Base-by-base conservation (phyloP, 257 asterid species). In the Nicotiana sylvestris region DNA sequence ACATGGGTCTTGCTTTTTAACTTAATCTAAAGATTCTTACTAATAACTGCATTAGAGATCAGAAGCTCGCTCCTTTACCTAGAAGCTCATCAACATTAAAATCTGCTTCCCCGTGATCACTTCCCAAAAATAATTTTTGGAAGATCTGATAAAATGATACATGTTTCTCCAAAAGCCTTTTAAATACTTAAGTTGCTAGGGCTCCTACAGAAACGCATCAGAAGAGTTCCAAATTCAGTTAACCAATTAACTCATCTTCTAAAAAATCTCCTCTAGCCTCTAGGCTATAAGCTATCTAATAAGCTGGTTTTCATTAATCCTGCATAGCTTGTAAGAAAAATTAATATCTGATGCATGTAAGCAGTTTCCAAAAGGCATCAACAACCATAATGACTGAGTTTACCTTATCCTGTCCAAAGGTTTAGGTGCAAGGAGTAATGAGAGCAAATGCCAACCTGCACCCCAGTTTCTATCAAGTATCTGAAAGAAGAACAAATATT, bases 401-500 rank as follows among this genome's bases (percentile, higher is more conserved):
- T 83, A 92, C 98, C 99, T 92, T 91, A 92, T 90, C 89, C 96
- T 87, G 65, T 89, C 88, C 66, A 95, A 90, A 56, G 98, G 88
- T 86, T 91, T 94, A 69, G 96, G 86, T 64, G 99, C 97, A 82
- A 95, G 98, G 84, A 95, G 97, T 78, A 89, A 85, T 32, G 97
- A 91, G 25, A 95, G 89, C 89, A 95, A 93, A 86, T 95, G 89
- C 99, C 99, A 94, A 85, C 99, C 99, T 1, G 98, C 97, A 86
- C 99, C 99, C 98, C 96, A 92, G 80, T 94, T 92, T 87, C 95
- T 92, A 86, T 95, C 99, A 79, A 95, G 96, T 78, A 95, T 92
- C 98, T 95, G 97, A 87, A 89, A 86, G 76, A 88, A 77, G 76
- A 81, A 84, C 58, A 76, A 30, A 39, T 64, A 70, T 82, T 69